Conservation (phyloP, 805 yeast genomes). For the Hemisphaericaspora nanyangensis region DNA sequence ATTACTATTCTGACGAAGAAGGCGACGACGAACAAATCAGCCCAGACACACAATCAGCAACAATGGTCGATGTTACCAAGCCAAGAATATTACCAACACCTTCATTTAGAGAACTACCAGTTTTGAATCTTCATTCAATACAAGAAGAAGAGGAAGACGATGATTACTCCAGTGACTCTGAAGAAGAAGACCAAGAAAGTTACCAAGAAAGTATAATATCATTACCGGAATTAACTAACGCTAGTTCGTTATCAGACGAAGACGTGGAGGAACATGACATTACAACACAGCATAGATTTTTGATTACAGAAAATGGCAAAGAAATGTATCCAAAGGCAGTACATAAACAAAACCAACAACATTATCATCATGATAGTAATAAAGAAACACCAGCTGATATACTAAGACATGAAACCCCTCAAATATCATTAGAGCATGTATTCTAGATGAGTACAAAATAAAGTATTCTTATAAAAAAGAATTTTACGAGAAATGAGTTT, state of each 20-base stretch:
- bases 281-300: not conserved
- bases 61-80: not conserved
- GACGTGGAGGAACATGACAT: conserved; percentile 4
- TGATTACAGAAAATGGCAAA: not conserved
- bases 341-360: not conserved
- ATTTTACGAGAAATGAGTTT: too few relatives aligned
- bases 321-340: not conserved
- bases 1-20: conserved; percentile 13
- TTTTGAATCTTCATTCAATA: conserved; percentile 14
- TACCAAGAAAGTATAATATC: not conserved
- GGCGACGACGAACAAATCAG: conserved; percentile 12
- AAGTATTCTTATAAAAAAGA: too few relatives aligned
- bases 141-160: conserved; percentile 11
- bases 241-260: conserved; percentile 3
- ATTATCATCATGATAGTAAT: not conserved
- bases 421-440: conserved; percentile 2
- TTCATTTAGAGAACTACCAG: conserved; percentile 15
- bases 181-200: not conserved
- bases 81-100: conserved; percentile 3
- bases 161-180: conserved; percentile 3
- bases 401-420: conserved; percentile 1
- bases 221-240: conserved; percentile 9
- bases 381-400: conserved; percentile 1
- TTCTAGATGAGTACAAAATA: not conserved
- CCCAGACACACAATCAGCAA: conserved; percentile 5